phyloP scores from a whole-genome alignment of 1,139 yeast species.

The Diutina neorugosa region DNA sequence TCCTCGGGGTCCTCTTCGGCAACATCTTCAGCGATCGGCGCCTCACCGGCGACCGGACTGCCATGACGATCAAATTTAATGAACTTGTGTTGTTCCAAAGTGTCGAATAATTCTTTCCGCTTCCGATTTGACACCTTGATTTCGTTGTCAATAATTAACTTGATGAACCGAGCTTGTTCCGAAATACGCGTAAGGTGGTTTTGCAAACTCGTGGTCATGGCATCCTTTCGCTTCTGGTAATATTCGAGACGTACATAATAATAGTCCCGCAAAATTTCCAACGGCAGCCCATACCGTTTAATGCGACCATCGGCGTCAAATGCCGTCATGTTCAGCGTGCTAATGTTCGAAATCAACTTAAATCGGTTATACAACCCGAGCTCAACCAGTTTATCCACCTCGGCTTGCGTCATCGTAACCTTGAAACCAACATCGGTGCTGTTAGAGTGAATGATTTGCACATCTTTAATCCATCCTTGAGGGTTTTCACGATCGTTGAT shows the following conservation, averaged over 20 bases:
- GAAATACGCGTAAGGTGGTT: constrained; percentile 63
- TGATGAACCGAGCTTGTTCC: constrained; percentile 85
- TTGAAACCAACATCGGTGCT: constrained; percentile 46
- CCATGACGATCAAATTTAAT: constrained; percentile 68
- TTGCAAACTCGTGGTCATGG: constrained; percentile 54
- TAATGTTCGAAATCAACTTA: constrained; percentile 58
- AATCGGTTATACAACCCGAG: constrained; percentile 79
- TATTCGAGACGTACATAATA: constrained; percentile 78
- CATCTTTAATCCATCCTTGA: constrained; percentile 73
- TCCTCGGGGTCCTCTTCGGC: constrained; percentile 17
- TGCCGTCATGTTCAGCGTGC: constrained; percentile 84
- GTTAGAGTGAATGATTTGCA: constrained; percentile 85
- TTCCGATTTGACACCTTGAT: constrained; percentile 66
- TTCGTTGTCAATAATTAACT: constrained; percentile 70
- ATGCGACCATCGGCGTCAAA: constrained; percentile 90
- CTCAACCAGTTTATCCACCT: constrained; percentile 66
- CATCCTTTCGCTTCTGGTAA: constrained; percentile 85
- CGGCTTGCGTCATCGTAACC: constrained; percentile 60
- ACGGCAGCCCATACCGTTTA: constrained; percentile 63
- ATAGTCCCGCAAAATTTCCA: constrained; percentile 74
- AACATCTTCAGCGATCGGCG: constrained; percentile 9
- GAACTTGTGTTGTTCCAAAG: constrained; percentile 52
- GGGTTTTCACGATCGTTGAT: constrained; percentile 68
- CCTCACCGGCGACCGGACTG: constrained; percentile 18
- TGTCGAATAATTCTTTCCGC: constrained; percentile 49